Conservation (phyloP, 2,329 filamentous ascomycete species). For the Hypoxylon sp. region DNA sequence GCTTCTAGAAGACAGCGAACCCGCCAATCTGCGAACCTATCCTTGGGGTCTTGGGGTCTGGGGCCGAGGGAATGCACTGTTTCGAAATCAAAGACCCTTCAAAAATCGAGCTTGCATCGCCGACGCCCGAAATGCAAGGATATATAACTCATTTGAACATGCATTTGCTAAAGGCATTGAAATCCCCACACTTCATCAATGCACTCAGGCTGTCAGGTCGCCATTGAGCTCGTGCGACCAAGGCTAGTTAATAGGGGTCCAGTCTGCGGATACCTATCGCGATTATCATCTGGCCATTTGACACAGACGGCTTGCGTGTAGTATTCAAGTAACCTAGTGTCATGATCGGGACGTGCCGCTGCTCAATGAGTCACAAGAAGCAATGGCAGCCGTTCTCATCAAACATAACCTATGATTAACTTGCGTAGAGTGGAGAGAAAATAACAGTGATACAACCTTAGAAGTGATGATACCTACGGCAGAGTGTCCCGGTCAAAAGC, state of each 20-base stretch:
- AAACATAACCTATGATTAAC: not conserved
- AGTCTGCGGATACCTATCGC: constrained; percentile 13
- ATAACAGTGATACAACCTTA: not conserved
- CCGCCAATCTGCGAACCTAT: constrained; percentile 25
- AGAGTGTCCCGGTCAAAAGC: constrained; percentile 7
- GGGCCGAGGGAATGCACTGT: constrained; percentile 21
- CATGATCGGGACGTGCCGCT: constrained; percentile 7
- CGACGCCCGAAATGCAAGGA: constrained; percentile 11
- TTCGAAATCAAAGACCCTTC: constrained; percentile 19
- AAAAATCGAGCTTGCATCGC: constrained; percentile 30
- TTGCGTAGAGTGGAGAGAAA: constrained; percentile 8
- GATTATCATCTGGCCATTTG: constrained; percentile 16
- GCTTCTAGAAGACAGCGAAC: constrained; percentile 38
- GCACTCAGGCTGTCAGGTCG: constrained; percentile 10
- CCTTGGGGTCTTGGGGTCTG: constrained; percentile 24
- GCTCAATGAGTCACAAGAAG: constrained; percentile 1
- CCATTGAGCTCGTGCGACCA: constrained; percentile 24
- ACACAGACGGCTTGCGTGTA: not conserved
- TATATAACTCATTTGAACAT: constrained; percentile 31
- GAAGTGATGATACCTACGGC: constrained; percentile 7
- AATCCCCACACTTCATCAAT: constrained; percentile 28
- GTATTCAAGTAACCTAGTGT: too few relatives aligned
- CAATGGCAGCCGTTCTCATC: constrained; percentile 1
- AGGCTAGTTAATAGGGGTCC: constrained; percentile 7
- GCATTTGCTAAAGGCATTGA: constrained; percentile 25